phyloP scores from a whole-genome alignment of 2,329 filamentous ascomycete species.

The Ceratocystis ficicola region DNA sequence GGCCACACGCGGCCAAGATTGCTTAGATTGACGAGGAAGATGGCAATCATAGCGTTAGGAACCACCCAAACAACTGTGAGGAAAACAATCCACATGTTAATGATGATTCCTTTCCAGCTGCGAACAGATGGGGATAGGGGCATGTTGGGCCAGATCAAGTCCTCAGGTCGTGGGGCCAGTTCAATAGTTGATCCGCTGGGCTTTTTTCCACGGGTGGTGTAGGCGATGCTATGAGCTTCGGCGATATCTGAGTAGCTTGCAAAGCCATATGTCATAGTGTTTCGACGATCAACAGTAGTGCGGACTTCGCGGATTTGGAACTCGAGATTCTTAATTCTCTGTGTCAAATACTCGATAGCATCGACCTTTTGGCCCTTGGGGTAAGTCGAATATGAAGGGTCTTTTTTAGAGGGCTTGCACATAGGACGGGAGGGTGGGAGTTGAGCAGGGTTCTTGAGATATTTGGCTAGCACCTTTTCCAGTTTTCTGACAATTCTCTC shows the following conservation, averaged over 20 bases:
- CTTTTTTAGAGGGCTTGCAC: slow-evolving; percentile 69
- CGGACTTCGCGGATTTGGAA: slow-evolving; percentile 73
- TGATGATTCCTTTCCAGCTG: slow-evolving; percentile 60
- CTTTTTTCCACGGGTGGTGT: slow-evolving; percentile 65
- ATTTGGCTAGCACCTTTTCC: slow-evolving; percentile 74
- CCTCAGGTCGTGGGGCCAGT: slow-evolving; percentile 74
- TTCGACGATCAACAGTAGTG: slow-evolving; percentile 69
- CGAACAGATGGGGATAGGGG: slow-evolving; percentile 56
- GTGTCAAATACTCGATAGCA: slow-evolving; percentile 84
- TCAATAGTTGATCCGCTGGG: slow-evolving; percentile 64
- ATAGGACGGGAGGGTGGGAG: slow-evolving; percentile 65
- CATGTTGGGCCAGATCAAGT: slow-evolving; percentile 95
- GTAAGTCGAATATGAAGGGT: slow-evolving; percentile 53
- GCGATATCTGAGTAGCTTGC: slow-evolving; percentile 82
- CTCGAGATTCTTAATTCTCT: slow-evolving; percentile 72
- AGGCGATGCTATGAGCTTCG: slow-evolving; percentile 80
- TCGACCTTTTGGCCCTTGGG: slow-evolving; percentile 67
- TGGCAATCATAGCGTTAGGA: slow-evolving; percentile 86
- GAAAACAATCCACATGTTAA: slow-evolving; percentile 69
- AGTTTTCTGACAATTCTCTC: slow-evolving; percentile 67
- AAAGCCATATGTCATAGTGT: slow-evolving; percentile 85
- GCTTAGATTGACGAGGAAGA: slow-evolving; percentile 76
- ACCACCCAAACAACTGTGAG: slow-evolving; percentile 79
- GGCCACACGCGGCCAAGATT: slow-evolving; percentile 74
- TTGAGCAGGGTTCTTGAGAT: slow-evolving; percentile 73